A percentile compares a stretch with the other conserved stretches of the same genome.
Evolutionary conservation across 768 basidiomycete species (phyloP).

Genomic region (Mrakia frigida): DNA sequence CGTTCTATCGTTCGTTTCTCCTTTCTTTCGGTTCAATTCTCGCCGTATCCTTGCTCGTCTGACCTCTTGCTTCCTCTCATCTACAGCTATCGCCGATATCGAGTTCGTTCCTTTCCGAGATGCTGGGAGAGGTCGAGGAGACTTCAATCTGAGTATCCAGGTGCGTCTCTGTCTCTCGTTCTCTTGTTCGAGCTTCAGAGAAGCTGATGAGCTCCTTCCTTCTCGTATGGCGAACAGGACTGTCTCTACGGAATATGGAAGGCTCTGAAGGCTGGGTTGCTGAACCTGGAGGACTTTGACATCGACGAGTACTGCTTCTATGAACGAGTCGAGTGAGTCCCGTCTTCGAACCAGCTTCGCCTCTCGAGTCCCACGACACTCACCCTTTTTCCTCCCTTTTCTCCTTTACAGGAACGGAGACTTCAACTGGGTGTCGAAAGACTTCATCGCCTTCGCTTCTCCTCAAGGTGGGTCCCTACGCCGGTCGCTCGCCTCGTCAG

Average conservation of each 20-base stretch:
- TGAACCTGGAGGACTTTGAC: slow-evolving; percentile 58
- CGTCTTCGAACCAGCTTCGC: not conserved
- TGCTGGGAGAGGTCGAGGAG: slow-evolving; percentile 83
- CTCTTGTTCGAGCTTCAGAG: not conserved
- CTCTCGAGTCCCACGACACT: not conserved
- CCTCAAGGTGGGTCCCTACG: slow-evolving; percentile 56
- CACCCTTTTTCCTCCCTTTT: not conserved
- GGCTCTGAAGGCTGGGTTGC: slow-evolving; percentile 41
- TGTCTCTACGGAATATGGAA: slow-evolving; percentile 86
- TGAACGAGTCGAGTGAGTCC: slow-evolving; percentile 2
- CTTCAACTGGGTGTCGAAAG: slow-evolving; percentile 67
- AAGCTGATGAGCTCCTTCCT: not conserved
- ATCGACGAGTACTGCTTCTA: slow-evolving; percentile 54
- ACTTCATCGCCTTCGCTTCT: slow-evolving; percentile 75
- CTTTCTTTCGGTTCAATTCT: too few relatives aligned
- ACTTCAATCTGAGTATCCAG: slow-evolving; percentile 89
- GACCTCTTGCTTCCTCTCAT: not conserved
- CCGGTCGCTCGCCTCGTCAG: slow-evolving; percentile 42
- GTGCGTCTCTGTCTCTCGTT: slow-evolving; percentile 54
- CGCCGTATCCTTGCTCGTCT: not conserved
- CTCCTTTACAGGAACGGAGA: slow-evolving; percentile 74
- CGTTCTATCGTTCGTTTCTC: slow-evolving; percentile 59
- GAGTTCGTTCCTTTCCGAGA: slow-evolving; percentile 96
- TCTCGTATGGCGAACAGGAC: slow-evolving; percentile 52
- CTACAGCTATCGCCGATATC: slow-evolving; percentile 65